Base-by-base conservation (phyloP, 805 yeast genomes). In the Metschnikowia chrysomelidarum region DNA sequence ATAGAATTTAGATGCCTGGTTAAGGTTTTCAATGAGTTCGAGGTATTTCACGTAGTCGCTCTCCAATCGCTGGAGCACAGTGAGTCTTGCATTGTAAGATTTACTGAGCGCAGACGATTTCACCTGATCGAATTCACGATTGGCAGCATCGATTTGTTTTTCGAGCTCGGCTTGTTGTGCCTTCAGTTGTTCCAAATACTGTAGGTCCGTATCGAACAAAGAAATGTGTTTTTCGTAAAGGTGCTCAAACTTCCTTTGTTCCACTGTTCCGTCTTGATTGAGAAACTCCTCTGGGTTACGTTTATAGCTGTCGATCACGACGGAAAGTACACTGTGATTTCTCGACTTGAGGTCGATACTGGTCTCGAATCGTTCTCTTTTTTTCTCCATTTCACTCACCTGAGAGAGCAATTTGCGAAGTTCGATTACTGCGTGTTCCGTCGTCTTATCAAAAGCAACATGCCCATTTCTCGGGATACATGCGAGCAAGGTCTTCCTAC, bases 1-100 rank as follows among this genome's bases (percentile, higher is more conserved):
- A 60, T 89, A 89, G 53, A 88, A 88, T 35, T 71, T 69, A 0
- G 75, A 49, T 0, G 95, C 96, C 47, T 82, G 84, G 19, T 71
- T 71, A 18, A 87, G 54, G 51, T 85, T 82, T 4, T 68, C 62
- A 12, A 71, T 56, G 2, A 86, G 67, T 47, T 82, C 86, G 19
- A 69, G 56, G 49, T 67, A 82, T 30, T 74, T 69, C 24, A 63
- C 56, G 43, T 67, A 74, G 1, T 72, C 75, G 4, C 64, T 56
- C 35, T 77, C 82, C 19, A 83, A 54, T 1, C 56, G 60, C 35
- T 75, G 78, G 27, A 84, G 55, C 1, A 74, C 72, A 15, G 62
- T 60, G 33, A 72, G 74, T 29, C 87, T 60, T 21, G 60, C 60
- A 4, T 38, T 41, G 23, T 60, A 61, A 5, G 59, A 44, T 14